phyloP scores from a whole-genome alignment of 2,329 filamentous ascomycete species.

The Fusarium incarnatum region DNA sequence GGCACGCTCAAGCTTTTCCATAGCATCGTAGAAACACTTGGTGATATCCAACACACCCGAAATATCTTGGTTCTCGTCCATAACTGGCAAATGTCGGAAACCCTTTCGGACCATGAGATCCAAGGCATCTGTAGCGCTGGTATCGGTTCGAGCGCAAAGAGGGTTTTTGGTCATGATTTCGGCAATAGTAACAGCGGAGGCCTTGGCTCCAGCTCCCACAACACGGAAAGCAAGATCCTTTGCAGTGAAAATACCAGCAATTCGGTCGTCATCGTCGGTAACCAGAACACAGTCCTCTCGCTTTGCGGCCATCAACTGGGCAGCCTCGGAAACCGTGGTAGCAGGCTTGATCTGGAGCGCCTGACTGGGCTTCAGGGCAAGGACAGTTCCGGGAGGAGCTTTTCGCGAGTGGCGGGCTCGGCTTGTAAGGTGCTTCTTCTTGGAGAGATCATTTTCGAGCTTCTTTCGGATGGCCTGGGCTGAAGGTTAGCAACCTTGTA shows the following conservation, averaged over 20 bases:
- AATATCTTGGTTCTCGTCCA: slow-evolving; percentile 99
- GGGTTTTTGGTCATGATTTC: slow-evolving; percentile 99
- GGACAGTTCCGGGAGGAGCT: slow-evolving; percentile 93
- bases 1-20: slow-evolving; percentile 98
- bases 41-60: slow-evolving; percentile 98
- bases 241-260: slow-evolving; percentile 98
- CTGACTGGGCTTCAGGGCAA: slow-evolving; percentile 93
- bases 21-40: slow-evolving; percentile 99
- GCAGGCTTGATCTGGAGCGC: slow-evolving; percentile 97
- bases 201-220: slow-evolving; percentile 89
- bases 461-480: slow-evolving; percentile 92
- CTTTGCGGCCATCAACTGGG: slow-evolving; percentile 98
- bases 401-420: slow-evolving; percentile 89
- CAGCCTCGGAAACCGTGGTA: slow-evolving; percentile 94
- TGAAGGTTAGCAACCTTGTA: slow-evolving; percentile 30
- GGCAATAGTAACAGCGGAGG: slow-evolving; percentile 89
- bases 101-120: slow-evolving; percentile 99
- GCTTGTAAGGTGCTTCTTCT: slow-evolving; percentile 87
- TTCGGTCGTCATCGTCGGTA: slow-evolving; percentile 96
- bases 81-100: slow-evolving; percentile 96
- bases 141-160: slow-evolving; percentile 95
- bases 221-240: slow-evolving; percentile 98
- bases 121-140: slow-evolving; percentile 95
- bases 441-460: slow-evolving; percentile 96
- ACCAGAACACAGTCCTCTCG: slow-evolving; percentile 97